Base-by-base conservation (phyloP, 2,329 filamentous ascomycete species). In the Seiridium cupressi region DNA sequence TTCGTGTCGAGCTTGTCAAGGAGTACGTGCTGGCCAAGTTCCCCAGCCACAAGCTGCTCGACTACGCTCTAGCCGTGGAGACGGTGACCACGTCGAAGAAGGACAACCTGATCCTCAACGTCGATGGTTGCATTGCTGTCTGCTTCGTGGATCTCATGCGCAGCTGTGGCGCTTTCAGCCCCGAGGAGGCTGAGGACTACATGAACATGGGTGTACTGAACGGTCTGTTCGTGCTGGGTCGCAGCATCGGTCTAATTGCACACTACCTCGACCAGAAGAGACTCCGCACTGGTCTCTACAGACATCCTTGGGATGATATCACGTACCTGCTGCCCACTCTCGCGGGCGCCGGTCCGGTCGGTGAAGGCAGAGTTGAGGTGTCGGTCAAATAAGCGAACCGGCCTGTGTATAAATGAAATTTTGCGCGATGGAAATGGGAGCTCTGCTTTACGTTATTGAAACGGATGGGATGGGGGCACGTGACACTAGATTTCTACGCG, bases 221-320 rank as follows among this genome's bases (percentile, higher is more conserved):
- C 86, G 95, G 95, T 84, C 91, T 99, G 63, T 99, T 99, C 85
- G 95, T 99, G 51, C 88, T 99, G 63, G 95, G 95, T 74, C 91
- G 95, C 75, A 92, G 88, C 78, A 99, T 99, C 74, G 95, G 95
- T 91, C 86, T 99, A 69, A 99, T 99, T 90, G 95, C 95, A 74
- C 95, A 99, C 82, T 98, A 94, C 87, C 89, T 99, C 72, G 95
- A 99, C 83, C 95, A 99, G 88, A 99, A 99, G 93, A 89, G 95
- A 80, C 87, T 99, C 79, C 91, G 94, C 73, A 99, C 95, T 73
- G 95, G 95, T 77, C 88, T 99, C 67, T 99, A 99, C 91, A 91
- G 95, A 77, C 93, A 97, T 87, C 95, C 95, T 75, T 98, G 95
- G 95, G 95, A 97, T 77, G 93, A 97, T 78, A 97, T 97, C 76